Percentiles rank a stretch among this genome's conserved stretches.
These are phyloP conservation scores for Serpula lacrymans DNA, from an alignment of 768 basidiomycete species.

Conservation along the genomic window DNA sequence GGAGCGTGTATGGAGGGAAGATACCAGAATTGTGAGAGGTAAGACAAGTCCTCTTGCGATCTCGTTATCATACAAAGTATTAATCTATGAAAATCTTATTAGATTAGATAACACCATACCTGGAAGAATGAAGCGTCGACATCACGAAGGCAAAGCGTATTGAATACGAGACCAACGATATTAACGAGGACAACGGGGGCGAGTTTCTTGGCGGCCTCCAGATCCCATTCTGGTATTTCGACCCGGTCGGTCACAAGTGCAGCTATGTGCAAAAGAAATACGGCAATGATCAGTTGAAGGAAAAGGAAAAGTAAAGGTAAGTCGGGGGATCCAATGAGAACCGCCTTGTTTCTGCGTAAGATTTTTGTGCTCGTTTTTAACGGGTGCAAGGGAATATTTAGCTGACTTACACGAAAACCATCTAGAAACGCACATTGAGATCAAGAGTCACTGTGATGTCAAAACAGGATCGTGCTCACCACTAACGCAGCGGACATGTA, in stretches of 20 bases:
- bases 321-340: slow-evolving; percentile 62
- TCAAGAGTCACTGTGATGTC: slow-evolving; percentile 4
- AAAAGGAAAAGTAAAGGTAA: slow-evolving; percentile 67
- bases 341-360: slow-evolving; percentile 64
- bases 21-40: slow-evolving; percentile 76
- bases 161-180: slow-evolving; percentile 74
- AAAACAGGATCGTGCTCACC: slow-evolving; percentile 36
- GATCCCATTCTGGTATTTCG: slow-evolving; percentile 56
- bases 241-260: slow-evolving; percentile 46
- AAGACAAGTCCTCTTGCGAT: slow-evolving; percentile 84
- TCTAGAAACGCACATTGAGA: slow-evolving; percentile 32
- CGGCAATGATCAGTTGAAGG: slow-evolving; percentile 65
- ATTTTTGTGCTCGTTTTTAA: slow-evolving; percentile 1
- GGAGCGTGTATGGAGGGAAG: slow-evolving; percentile 54
- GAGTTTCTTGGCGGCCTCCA: slow-evolving; percentile 52
- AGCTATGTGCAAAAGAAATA: slow-evolving; percentile 56
- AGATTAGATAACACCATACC: slow-evolving; percentile 32
- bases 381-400: neutral
- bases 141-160: slow-evolving; percentile 71
- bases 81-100: slow-evolving; percentile 1
- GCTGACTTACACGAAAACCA: slow-evolving; percentile 47
- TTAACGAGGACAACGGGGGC: slow-evolving; percentile 64
- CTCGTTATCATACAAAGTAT: slow-evolving; percentile 30
- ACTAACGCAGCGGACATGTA: slow-evolving; percentile 77
- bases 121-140: slow-evolving; percentile 84